phyloP scores from a whole-genome alignment of 306 rosid genomes.

The Casuarina equisetifolia region DNA sequence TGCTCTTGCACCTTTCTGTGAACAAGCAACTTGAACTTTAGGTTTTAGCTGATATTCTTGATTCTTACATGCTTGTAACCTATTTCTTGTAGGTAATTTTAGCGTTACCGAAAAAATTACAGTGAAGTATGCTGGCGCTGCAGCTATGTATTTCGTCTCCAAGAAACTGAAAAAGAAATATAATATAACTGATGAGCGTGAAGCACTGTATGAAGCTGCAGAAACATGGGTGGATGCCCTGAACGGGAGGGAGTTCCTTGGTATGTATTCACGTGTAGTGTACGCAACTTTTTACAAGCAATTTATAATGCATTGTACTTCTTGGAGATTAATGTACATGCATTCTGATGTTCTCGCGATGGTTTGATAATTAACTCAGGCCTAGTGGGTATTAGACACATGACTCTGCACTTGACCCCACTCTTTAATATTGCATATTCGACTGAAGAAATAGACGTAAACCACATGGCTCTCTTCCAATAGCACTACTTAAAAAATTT shows the following conservation, averaged over 20 bases:
- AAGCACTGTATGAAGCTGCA: constrained; percentile 90
- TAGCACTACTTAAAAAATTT: background rate
- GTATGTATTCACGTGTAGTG: constrained; percentile 43
- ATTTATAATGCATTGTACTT: constrained; percentile 12
- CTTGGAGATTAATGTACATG: background rate
- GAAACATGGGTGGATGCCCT: constrained; percentile 96
- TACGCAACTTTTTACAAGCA: constrained; percentile 14
- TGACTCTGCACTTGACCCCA: background rate
- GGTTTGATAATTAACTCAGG: background rate
- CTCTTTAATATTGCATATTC: too few species aligned
- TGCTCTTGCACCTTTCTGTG: background rate
- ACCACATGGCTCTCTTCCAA: background rate
- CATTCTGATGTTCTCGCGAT: background rate
- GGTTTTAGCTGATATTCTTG: constrained; percentile 6
- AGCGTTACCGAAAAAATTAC: constrained; percentile 68
- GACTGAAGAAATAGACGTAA: background rate
- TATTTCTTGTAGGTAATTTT: constrained; percentile 68
- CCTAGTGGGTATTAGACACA: background rate
- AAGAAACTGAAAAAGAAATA: constrained; percentile 94
- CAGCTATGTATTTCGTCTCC: constrained; percentile 94
- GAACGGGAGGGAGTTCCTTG: constrained; percentile 81
- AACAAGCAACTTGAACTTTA: constrained; percentile 19
- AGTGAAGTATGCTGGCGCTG: constrained; percentile 94
- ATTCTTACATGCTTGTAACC: background rate
- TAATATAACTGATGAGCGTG: constrained; percentile 93